A percentile compares a stretch with the other conserved stretches of the same genome.
Conservation (phyloP, 805 yeast genomes). For the Wickerhamomyces strasburgensis region DNA sequence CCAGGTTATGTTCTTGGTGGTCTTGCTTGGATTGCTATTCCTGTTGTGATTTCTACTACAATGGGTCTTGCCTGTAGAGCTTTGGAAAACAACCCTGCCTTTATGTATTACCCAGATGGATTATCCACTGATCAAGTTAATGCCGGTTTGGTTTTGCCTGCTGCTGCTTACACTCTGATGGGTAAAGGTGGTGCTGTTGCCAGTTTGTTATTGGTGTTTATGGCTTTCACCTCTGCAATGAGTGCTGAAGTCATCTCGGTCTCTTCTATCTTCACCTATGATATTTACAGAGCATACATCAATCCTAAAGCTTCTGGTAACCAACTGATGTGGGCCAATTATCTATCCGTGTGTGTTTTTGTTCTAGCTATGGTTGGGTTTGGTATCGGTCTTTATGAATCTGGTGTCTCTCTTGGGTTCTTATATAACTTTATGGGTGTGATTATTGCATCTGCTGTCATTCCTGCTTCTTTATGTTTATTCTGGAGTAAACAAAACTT, state of each 20-base stretch:
- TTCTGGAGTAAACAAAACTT: constrained; percentile 61
- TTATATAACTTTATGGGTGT: constrained; percentile 86
- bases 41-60: constrained; percentile 75
- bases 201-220: constrained; percentile 70
- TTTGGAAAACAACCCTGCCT: constrained; percentile 59
- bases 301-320: constrained; percentile 77
- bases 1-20: constrained; percentile 91
- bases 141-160: constrained; percentile 70
- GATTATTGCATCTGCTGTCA: constrained; percentile 80
- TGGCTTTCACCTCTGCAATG: constrained; percentile 92
- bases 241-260: constrained; percentile 89
- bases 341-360: constrained; percentile 27
- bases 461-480: constrained; percentile 66
- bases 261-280: constrained; percentile 81
- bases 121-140: constrained; percentile 64
- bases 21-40: constrained; percentile 87
- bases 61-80: constrained; percentile 84
- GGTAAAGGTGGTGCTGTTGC: constrained; percentile 90
- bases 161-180: constrained; percentile 73
- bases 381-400: constrained; percentile 76
- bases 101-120: constrained; percentile 75
- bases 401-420: constrained; percentile 82
- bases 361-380: constrained; percentile 72
- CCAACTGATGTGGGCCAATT: constrained; percentile 45
- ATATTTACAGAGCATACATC: constrained; percentile 74